Evolutionary conservation across 495 filamentous ascomycete species (phyloP), one percentile per base, ranked within the genome.

Genomic region (Cercophora samala): DNA sequence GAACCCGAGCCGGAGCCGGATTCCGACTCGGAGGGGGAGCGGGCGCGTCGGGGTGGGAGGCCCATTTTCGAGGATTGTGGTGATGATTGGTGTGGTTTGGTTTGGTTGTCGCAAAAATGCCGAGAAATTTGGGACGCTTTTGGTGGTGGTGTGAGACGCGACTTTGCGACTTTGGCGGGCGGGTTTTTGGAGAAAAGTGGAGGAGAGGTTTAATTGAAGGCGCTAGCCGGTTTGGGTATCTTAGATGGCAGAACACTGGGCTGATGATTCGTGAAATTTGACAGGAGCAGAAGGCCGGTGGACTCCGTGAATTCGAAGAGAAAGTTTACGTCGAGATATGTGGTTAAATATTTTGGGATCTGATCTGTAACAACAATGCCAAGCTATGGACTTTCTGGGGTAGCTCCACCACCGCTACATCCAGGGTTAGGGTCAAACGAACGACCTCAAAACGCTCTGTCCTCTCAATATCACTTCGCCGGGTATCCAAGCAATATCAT

Each of bases 21-120:
- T 46, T 83, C 85, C 64, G 83, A 65, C 29, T 89, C 89, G 26
- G 83, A 85, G 68, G 84, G 85, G 26, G 85, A 87, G 11, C 60
- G 62, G 55, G 90, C 93, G 22, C 89, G 71, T 23, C 53, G 53
- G 53, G n/a, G 53, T 13, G 37, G 37, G 37, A 46, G 37, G 37
- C 37, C 37, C 37, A 46, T 46, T 46, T 46, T 46, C 3, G 15
- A 13, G 3, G 9, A 3, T 13, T 46, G 9, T 46, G 17, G 51
- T 51, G 32, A 25, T 37, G 63, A 59, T 54, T 46, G 37, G 22
- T 29, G 46, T 15, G 26, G 18, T 59, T 32, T 42, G 60, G 42
- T 52, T 9, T 19, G 24, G 26, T 25, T 37, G 60, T 21, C 21
- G 26, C 26, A 19, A 55, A 59, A 51, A n/a, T 22, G 26, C 60